Evolutionary conservation across 116 monocot genomes (phyloP), one percentile per base, ranked within the genome.

Genomic region (Phalaenopsis hybrid): DNA sequence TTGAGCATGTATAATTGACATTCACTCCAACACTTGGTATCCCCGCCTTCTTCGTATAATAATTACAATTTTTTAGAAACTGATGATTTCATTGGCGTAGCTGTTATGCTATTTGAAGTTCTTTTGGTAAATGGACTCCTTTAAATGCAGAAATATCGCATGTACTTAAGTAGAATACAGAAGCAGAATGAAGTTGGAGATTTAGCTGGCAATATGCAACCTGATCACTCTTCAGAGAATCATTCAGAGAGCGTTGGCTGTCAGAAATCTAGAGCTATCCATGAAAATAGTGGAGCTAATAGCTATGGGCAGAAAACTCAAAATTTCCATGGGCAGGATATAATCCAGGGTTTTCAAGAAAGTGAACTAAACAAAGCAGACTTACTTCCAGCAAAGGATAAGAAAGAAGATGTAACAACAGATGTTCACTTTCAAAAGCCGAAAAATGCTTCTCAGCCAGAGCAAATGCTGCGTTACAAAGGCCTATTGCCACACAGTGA

Each of bases 131-230:
- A 17, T 55, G 13, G 55, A 16, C 17, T 18, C 16, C 1, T 75
- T 75, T n/a, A n/a, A 45, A 20, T 83, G 70, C 83, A 83, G 83
- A 83, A 83, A 73, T 83, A 83, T 72, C 83, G 83, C 23, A 25
- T 83, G 34, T 83, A 83, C 50, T 73, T 83, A 72, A 73, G 83
- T 44, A 78, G 83, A 83, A 28, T 83, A 44, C 83, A 83, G 72
- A 79, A 83, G 83, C 83, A 83, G 58, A 37, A 72, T 57, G 79
- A 79, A 83, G 72, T 43, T 21, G 79, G 65, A 73, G 69, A 45
- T 51, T 52, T 44, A 25, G 18, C 15, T 18, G 8, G 55, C 70
- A 79, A 44, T 20, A 25, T 52, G 34, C 83, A 83, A 43, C 25
- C 68, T n/a, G 83, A 83, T 34, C 78, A 68, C 76, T 76, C 18